Percentiles rank a stretch among this genome's conserved stretches.
phyloP scores from a whole-genome alignment of 2,329 filamentous ascomycete genomes.

The Ceratocystis cubensis region DNA sequence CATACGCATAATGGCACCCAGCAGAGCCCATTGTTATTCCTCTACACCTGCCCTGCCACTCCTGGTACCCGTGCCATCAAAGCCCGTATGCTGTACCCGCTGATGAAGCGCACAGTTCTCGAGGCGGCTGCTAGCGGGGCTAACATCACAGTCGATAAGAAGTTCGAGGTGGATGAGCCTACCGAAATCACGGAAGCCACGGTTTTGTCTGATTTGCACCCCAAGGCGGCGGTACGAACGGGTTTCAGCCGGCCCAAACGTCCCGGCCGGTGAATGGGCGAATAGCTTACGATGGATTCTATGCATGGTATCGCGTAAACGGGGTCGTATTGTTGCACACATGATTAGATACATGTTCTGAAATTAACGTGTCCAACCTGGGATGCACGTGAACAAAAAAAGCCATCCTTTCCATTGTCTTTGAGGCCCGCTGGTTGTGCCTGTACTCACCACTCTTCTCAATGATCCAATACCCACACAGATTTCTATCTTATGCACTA shows the following conservation, averaged over 20 bases:
- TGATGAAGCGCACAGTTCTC: conserved; percentile 55
- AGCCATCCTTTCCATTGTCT: neutral
- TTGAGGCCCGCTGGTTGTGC: neutral
- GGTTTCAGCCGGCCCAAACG: conserved; percentile 68
- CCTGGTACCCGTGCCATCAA: conserved; percentile 58
- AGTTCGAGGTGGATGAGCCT: conserved; percentile 54
- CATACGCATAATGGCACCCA: conserved; percentile 43
- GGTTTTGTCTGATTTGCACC: conserved; percentile 55
- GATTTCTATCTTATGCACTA: neutral
- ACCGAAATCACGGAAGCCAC: conserved; percentile 56
- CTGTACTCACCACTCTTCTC: neutral
- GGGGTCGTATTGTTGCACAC: too few species aligned
- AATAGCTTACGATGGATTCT: neutral
- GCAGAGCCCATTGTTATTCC: conserved; percentile 55
- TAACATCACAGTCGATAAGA: conserved; percentile 55
- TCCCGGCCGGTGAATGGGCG: conserved; percentile 46
- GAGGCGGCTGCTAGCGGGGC: conserved; percentile 52
- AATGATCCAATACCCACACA: neutral
- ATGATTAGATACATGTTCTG: neutral
- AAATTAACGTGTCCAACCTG: neutral
- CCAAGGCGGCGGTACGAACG: conserved; percentile 51
- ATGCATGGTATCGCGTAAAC: neutral
- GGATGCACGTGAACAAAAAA: neutral
- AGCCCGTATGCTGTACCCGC: conserved; percentile 72
- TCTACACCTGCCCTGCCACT: conserved; percentile 66